phyloP scores from a whole-genome alignment of 2,329 filamentous ascomycete genomes.

The Xylariomycetidae sp. region DNA sequence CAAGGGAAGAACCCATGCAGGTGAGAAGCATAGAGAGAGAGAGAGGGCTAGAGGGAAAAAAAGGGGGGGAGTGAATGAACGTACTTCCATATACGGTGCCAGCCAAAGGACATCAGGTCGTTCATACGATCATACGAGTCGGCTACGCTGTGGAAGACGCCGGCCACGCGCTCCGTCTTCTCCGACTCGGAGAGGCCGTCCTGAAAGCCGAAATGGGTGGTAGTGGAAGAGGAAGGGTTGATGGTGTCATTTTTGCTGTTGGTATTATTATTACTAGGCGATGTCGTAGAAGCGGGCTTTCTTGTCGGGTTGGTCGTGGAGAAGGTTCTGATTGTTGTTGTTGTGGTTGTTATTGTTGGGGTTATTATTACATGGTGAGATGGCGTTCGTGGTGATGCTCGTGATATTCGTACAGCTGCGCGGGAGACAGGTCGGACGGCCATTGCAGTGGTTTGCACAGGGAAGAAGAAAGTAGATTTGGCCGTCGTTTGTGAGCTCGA shows the following conservation, averaged over 20 bases:
- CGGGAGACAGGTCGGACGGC: slow-evolving; percentile 20
- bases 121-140: slow-evolving; percentile 98
- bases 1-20: not conserved
- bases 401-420: slow-evolving; percentile 17
- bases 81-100: slow-evolving; percentile 90
- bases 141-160: slow-evolving; percentile 92
- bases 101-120: slow-evolving; percentile 96
- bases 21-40: slow-evolving; percentile 1
- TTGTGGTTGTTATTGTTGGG: too few relatives aligned
- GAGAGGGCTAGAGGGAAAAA: slow-evolving; percentile 1
- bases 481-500: too few relatives aligned
- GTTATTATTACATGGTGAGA: too few relatives aligned
- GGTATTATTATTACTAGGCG: not conserved
- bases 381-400: slow-evolving; percentile 3
- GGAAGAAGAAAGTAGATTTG: not conserved
- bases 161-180: slow-evolving; percentile 69
- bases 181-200: slow-evolving; percentile 70
- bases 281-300: slow-evolving; percentile 11
- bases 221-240: slow-evolving; percentile 33
- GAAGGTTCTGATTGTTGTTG: slow-evolving; percentile 13
- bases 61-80: slow-evolving; percentile 18
- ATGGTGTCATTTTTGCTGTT: slow-evolving; percentile 12
- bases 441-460: slow-evolving; percentile 16
- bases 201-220: slow-evolving; percentile 89
- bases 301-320: slow-evolving; percentile 16